These are phyloP conservation scores for Funneliformis mosseae DNA, from an alignment of 192 early-diverging fungal genomes.

Conservation along the genomic window DNA sequence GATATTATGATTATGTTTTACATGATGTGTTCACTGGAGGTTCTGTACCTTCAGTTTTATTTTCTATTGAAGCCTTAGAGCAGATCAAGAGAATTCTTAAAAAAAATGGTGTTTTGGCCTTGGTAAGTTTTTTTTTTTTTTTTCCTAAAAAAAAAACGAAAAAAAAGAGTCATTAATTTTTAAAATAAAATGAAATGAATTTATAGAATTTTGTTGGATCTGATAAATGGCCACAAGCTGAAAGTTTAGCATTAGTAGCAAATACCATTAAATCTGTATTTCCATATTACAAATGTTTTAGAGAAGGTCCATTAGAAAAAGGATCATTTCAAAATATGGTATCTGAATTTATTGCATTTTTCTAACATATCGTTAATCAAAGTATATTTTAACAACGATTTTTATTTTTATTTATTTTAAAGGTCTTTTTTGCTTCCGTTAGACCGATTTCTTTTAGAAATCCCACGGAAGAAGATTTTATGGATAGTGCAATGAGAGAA, in stretches of 20 bases:
- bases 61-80: slow-evolving; percentile 70
- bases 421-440: slow-evolving; percentile 66
- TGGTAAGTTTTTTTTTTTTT: slow-evolving; percentile 54
- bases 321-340: slow-evolving; percentile 64
- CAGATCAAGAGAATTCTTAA: slow-evolving; percentile 69
- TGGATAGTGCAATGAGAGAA: slow-evolving; percentile 48
- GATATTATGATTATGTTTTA: slow-evolving; percentile 79
- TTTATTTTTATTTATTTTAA: slow-evolving; percentile 21
- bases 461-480: slow-evolving; percentile 39
- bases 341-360: slow-evolving; percentile 1
- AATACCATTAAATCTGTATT: slow-evolving; percentile 71
- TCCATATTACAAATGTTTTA: slow-evolving; percentile 65
- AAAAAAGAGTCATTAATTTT: no score
- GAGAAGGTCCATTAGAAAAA: slow-evolving; percentile 56
- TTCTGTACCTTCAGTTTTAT: slow-evolving; percentile 69
- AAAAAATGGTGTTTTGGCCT: slow-evolving; percentile 74
- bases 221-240: slow-evolving; percentile 47
- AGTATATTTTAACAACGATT: slow-evolving; percentile 37
- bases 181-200: slow-evolving; percentile 1
- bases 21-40: slow-evolving; percentile 97
- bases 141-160: no score
- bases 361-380: slow-evolving; percentile 14
- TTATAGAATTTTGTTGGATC: slow-evolving; percentile 79
- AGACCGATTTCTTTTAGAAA: slow-evolving; percentile 50
- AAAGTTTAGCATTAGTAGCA: slow-evolving; percentile 59